Evolutionary conservation across 805 yeast genomes (phyloP).

Genomic region (Nematodospora valgi): DNA sequence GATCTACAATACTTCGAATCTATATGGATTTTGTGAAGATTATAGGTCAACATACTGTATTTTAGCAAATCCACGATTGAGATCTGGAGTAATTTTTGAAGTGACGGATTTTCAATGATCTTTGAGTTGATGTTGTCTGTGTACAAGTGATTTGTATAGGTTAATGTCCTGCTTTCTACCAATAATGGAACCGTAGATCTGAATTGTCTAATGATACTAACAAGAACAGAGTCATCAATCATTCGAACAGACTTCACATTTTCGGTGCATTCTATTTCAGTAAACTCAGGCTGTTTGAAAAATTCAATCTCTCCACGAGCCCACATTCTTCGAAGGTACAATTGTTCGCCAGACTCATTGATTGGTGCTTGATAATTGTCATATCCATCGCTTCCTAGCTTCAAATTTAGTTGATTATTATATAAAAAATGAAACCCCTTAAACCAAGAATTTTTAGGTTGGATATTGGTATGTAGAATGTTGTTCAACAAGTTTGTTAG

Average conservation of each 20-base stretch:
- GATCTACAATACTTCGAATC: conserved; percentile 51
- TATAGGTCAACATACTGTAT: conserved; percentile 74
- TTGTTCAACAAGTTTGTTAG: conserved; percentile 14
- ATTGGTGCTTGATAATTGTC: conserved; percentile 73
- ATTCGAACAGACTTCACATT: conserved; percentile 38
- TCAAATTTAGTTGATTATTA: conserved; percentile 53
- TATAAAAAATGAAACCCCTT: conserved; percentile 65
- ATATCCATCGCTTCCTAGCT: conserved; percentile 71
- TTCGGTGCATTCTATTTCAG: conserved; percentile 53
- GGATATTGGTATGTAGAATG: conserved; percentile 8
- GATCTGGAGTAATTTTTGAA: neutral
- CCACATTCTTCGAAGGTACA: conserved; percentile 73
- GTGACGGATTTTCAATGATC: conserved; percentile 20
- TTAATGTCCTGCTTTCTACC: conserved; percentile 54
- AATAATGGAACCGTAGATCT: conserved; percentile 18
- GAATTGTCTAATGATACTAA: conserved; percentile 53
- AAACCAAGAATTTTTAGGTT: conserved; percentile 3
- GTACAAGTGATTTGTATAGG: conserved; percentile 51
- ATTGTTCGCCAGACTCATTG: conserved; percentile 14
- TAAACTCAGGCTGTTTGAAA: conserved; percentile 18
- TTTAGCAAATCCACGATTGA: conserved; percentile 48
- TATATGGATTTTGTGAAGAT: conserved; percentile 82
- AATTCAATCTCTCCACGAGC: conserved; percentile 60
- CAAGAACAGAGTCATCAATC: conserved; percentile 41
- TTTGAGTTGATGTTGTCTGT: neutral